phyloP scores from a whole-genome alignment of 108 stramenopile genomes.

The Cyclostephanos invisitatus region DNA sequence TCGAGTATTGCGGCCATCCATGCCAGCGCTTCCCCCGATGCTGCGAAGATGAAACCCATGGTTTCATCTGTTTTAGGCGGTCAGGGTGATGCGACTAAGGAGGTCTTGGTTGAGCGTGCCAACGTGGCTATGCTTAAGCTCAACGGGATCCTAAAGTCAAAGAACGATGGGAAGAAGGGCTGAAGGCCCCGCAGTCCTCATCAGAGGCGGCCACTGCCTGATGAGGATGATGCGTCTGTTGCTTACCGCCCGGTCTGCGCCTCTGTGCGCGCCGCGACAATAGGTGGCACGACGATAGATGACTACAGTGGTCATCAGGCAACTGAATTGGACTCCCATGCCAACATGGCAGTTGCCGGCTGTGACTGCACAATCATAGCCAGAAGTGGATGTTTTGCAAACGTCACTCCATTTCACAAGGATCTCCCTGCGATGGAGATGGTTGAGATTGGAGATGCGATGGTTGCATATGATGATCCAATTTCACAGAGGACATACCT shows the following conservation, averaged over 20 bases:
- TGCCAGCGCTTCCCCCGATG: too few species aligned
- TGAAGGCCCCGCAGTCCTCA: background rate
- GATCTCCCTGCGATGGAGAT: background rate
- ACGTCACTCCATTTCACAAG: slow-evolving; percentile 17
- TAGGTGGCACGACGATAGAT: background rate
- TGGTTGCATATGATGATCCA: background rate
- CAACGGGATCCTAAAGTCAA: too few species aligned
- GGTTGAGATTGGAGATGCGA: slow-evolving; percentile 6
- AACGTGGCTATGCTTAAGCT: too few species aligned
- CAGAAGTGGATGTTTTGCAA: slow-evolving; percentile 16
- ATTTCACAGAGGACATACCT: background rate
- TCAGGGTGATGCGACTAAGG: too few species aligned
- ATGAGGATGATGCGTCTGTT: background rate
- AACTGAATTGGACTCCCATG: slow-evolving; percentile 51
- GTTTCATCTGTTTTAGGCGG: too few species aligned
- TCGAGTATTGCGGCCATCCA: too few species aligned
- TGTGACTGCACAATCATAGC: slow-evolving; percentile 10
- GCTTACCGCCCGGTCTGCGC: background rate
- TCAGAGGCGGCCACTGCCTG: background rate
- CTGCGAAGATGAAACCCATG: too few species aligned
- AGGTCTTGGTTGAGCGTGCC: too few species aligned
- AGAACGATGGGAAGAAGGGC: background rate
- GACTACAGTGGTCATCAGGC: background rate
- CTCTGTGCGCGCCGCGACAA: background rate
- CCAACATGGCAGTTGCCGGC: slow-evolving; percentile 31